A percentile compares a stretch with the other conserved stretches of the same genome.
Conservation (phyloP, 768 basidiomycete genomes). For the Hypsizygus marmoreus region DNA sequence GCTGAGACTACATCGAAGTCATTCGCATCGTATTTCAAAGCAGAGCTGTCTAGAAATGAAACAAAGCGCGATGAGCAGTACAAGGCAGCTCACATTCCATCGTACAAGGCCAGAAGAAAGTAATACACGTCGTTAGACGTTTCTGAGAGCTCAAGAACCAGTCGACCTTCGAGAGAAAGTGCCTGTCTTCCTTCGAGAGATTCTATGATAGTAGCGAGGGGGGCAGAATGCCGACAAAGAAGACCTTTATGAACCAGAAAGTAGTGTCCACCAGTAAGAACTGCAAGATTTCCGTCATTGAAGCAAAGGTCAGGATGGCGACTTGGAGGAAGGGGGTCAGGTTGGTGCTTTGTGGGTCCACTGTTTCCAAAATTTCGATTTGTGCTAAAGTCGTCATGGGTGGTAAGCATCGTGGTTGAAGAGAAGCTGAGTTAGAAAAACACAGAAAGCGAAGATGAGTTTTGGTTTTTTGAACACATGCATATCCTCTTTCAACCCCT, state of each 20-base stretch:
- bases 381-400: conserved; percentile 49
- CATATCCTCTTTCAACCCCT: too few species aligned
- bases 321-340: conserved; percentile 22
- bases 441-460: too few species aligned
- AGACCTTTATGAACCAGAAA: conserved; percentile 73
- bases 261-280: conserved; percentile 57
- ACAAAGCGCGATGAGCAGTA: conserved; percentile 1
- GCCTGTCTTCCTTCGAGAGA: conserved; percentile 25
- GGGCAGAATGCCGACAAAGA: conserved; percentile 61
- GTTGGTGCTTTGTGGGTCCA: conserved; percentile 11
- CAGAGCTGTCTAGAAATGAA: conserved; percentile 37
- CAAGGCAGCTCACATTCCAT: conserved; percentile 59
- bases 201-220: conserved; percentile 44
- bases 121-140: conserved; percentile 54
- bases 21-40: conserved; percentile 44
- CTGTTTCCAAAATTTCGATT: conserved; percentile 37
- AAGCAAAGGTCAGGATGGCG: conserved; percentile 62
- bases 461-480: too few species aligned
- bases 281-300: conserved; percentile 67
- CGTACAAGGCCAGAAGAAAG: conserved; percentile 69
- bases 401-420: conserved; percentile 12
- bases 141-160: conserved; percentile 58
- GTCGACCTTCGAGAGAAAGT: conserved; percentile 54
- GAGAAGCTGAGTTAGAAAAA: too few species aligned
- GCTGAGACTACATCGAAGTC: conserved; percentile 57